These are phyloP conservation scores for Podaxis sp. DNA, from an alignment of 768 basidiomycete species.

Conservation along the genomic window DNA sequence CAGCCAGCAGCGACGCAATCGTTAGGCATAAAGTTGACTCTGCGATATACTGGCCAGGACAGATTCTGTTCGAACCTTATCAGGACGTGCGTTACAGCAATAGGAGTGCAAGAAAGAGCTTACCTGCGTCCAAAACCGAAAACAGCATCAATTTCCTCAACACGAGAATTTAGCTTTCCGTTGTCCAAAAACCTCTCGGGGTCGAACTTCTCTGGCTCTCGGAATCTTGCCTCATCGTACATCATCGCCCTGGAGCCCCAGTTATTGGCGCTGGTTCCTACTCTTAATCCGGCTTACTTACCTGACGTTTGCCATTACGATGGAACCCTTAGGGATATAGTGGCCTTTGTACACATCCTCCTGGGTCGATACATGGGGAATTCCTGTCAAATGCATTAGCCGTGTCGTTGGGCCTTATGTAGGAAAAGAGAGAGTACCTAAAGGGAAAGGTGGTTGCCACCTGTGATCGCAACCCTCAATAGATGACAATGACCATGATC, in stretches of 20 bases:
- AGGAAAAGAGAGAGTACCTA: no score
- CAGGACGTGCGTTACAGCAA: not conserved
- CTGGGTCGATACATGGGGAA: constrained; percentile 19
- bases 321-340: constrained; percentile 14
- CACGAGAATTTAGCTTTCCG: constrained; percentile 16
- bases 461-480: no score
- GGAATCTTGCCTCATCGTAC: constrained; percentile 18
- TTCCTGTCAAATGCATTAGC: constrained; percentile 7
- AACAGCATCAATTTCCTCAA: not conserved
- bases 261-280: not conserved
- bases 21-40: not conserved
- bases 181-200: constrained; percentile 24
- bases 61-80: not conserved
- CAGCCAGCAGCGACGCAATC: no score
- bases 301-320: constrained; percentile 14
- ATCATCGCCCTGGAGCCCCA: constrained; percentile 18
- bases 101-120: not conserved
- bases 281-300: not conserved
- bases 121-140: constrained; percentile 10
- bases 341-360: constrained; percentile 17
- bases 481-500: no score
- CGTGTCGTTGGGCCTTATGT: no score
- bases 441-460: no score
- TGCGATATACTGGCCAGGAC: not conserved
- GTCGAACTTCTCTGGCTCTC: constrained; percentile 21